phyloP scores from a whole-genome alignment of 768 basidiomycete species.

The Fomitopsis serialis region DNA sequence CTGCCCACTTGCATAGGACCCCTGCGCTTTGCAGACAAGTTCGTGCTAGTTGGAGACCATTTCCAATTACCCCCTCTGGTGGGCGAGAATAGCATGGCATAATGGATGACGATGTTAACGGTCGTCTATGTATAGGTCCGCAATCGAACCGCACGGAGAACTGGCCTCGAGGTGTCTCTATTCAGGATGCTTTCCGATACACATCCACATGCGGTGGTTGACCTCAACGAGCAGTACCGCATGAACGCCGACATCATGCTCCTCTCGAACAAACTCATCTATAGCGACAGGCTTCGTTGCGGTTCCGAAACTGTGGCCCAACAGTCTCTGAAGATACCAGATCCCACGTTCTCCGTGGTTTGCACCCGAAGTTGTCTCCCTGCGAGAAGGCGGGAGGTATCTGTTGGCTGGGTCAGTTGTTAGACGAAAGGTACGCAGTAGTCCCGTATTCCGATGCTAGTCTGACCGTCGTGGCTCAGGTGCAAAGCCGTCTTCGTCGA shows the following conservation, averaged over 20 bases:
- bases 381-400: constrained; percentile 26
- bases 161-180: constrained; percentile 84
- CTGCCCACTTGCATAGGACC: constrained; percentile 94
- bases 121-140: constrained; percentile 56
- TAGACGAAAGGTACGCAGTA: constrained; percentile 55
- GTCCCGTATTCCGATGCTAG: background rate
- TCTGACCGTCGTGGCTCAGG: constrained; percentile 32
- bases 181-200: constrained; percentile 87
- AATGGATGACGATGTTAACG: background rate
- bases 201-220: constrained; percentile 80
- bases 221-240: constrained; percentile 85
- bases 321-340: constrained; percentile 49
- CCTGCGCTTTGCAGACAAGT: constrained; percentile 82
- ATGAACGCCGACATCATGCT: constrained; percentile 98
- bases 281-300: constrained; percentile 69
- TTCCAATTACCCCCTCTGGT: constrained; percentile 95
- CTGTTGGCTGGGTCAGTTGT: constrained; percentile 71
- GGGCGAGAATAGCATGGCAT: constrained; percentile 13
- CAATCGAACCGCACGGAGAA: constrained; percentile 70
- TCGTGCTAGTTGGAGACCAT: constrained; percentile 95
- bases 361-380: constrained; percentile 34
- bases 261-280: constrained; percentile 84
- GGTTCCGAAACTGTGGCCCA: constrained; percentile 70
- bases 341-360: constrained; percentile 34
- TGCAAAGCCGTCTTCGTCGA: constrained; percentile 91